Evolutionary conservation across 805 yeast genomes (phyloP).

Genomic region (Sugiyamaella chiloensis): DNA sequence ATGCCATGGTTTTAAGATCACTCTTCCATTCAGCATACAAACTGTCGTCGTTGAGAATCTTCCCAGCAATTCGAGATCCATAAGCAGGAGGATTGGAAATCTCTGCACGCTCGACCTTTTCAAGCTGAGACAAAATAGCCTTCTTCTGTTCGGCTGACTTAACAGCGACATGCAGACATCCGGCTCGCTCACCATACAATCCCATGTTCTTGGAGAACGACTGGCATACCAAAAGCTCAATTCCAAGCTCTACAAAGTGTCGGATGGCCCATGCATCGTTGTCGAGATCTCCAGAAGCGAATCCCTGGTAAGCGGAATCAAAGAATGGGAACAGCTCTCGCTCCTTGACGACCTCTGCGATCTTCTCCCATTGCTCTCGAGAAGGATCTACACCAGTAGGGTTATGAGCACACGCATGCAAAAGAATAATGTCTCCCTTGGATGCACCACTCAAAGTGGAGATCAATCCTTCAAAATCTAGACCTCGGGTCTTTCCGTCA

Average conservation of each 20-base stretch:
- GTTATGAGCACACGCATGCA: slow-evolving; percentile 97
- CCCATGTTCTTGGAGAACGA: slow-evolving; percentile 97
- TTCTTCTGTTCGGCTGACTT: slow-evolving; percentile 41
- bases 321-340: slow-evolving; percentile 75
- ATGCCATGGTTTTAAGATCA: slow-evolving; percentile 84
- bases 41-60: slow-evolving; percentile 63
- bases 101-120: slow-evolving; percentile 74
- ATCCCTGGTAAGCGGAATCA: slow-evolving; percentile 97
- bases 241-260: slow-evolving; percentile 44
- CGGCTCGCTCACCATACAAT: slow-evolving; percentile 96
- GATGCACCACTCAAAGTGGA: slow-evolving; percentile 62
- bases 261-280: slow-evolving; percentile 83
- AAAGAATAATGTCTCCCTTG: slow-evolving; percentile 70
- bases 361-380: slow-evolving; percentile 70
- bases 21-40: slow-evolving; percentile 75
- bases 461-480: slow-evolving; percentile 70
- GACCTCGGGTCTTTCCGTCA: slow-evolving; percentile 64
- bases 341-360: slow-evolving; percentile 58
- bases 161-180: slow-evolving; percentile 76
- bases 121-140: slow-evolving; percentile 73
- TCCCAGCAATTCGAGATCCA: slow-evolving; percentile 87
- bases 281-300: slow-evolving; percentile 83
- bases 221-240: slow-evolving; percentile 79
- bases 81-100: slow-evolving; percentile 93
- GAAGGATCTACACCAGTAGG: slow-evolving; percentile 97